A percentile compares a stretch with the other conserved stretches of the same genome.
These are phyloP conservation scores for Meira miltonrushii DNA, from an alignment of 1,284 basidiomycete species.

Conservation along the genomic window DNA sequence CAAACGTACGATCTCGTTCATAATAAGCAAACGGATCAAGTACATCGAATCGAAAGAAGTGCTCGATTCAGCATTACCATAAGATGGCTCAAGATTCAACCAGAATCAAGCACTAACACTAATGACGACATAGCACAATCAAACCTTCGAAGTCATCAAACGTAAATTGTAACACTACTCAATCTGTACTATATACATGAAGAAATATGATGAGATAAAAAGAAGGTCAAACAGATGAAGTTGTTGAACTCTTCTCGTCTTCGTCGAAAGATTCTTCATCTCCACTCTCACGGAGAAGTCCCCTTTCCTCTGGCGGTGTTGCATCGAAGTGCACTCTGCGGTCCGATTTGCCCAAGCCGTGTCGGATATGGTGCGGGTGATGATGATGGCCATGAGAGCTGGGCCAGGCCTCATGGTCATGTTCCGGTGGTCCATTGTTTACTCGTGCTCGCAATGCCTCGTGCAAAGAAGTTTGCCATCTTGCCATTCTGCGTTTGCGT, in stretches of 20 bases:
- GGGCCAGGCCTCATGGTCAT: neutral
- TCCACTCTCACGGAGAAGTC: too few species aligned
- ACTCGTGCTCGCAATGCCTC: too few species aligned
- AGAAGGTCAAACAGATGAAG: neutral
- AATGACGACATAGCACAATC: neutral
- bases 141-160: too few species aligned
- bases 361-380: neutral
- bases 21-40: too few species aligned
- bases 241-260: neutral
- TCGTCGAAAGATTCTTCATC: neutral
- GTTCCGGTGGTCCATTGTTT: neutral
- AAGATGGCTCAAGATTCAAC: slow-evolving; percentile 30
- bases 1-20: slow-evolving; percentile 17
- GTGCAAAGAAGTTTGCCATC: neutral
- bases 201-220: neutral
- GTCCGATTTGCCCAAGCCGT: neutral
- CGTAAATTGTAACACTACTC: too few species aligned
- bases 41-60: slow-evolving; percentile 9
- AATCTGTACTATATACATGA: too few species aligned
- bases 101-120: slow-evolving; percentile 22
- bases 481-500: neutral
- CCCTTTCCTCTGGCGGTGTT: too few species aligned
- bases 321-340: too few species aligned
- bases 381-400: neutral
- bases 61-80: slow-evolving; percentile 35